These are phyloP conservation scores for Trichoderma brevicompactum DNA, from an alignment of 2,329 filamentous ascomycete species.

Conservation along the genomic window DNA sequence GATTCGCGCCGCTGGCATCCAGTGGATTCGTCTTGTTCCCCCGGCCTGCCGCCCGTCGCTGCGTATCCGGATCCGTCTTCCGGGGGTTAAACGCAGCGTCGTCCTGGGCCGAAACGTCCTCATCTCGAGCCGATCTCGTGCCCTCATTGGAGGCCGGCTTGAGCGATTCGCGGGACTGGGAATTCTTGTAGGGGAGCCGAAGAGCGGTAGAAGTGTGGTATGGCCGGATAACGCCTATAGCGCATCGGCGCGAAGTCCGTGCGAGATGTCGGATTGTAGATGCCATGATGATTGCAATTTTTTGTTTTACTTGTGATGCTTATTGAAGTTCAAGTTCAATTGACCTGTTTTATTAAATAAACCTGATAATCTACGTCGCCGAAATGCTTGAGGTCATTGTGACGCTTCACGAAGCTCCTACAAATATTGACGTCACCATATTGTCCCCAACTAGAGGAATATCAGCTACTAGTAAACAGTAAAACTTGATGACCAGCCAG, in stretches of 20 bases:
- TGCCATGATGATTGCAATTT: slow-evolving; percentile 26
- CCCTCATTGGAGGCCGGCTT: slow-evolving; percentile 69
- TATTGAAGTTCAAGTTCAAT: background rate
- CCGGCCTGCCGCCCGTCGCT: slow-evolving; percentile 50
- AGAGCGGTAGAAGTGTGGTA: slow-evolving; percentile 42
- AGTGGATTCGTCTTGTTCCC: slow-evolving; percentile 43
- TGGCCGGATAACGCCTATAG: slow-evolving; percentile 32
- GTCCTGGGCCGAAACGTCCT: slow-evolving; percentile 57
- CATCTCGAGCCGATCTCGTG: slow-evolving; percentile 68
- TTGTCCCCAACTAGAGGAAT: background rate
- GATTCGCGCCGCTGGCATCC: slow-evolving; percentile 51
- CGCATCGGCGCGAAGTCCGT: slow-evolving; percentile 28
- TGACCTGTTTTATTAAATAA: background rate
- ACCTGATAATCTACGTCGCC: background rate
- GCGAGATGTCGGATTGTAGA: slow-evolving; percentile 32
- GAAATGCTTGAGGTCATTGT: slow-evolving; percentile 27
- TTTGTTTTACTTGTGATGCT: background rate
- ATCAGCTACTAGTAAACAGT: too few species aligned
- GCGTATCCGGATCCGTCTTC: slow-evolving; percentile 68
- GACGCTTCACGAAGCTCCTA: slow-evolving; percentile 7
- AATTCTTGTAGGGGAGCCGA: slow-evolving; percentile 53
- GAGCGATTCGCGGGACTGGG: slow-evolving; percentile 64
- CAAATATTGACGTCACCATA: slow-evolving; percentile 22
- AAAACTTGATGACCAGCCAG: too few species aligned
- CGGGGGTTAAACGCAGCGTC: slow-evolving; percentile 71